phyloP scores from a whole-genome alignment of 2,329 filamentous ascomycete species.

The Fusarium fujikuroi region DNA sequence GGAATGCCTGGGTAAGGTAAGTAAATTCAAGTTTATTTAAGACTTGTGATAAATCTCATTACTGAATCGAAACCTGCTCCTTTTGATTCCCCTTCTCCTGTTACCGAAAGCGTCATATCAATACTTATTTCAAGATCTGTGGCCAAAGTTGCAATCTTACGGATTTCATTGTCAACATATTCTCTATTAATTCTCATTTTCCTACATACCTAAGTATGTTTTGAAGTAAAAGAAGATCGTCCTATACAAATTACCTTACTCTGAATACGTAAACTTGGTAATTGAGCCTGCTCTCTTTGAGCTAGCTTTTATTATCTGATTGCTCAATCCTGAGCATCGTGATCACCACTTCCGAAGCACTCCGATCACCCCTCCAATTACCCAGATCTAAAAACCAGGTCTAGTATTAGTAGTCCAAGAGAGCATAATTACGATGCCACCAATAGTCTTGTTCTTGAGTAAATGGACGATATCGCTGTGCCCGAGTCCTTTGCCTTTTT shows the following conservation, averaged over 20 bases:
- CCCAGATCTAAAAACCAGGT: conserved; percentile 19
- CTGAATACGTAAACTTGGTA: not conserved
- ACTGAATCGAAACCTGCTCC: not conserved
- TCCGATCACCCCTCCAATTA: conserved; percentile 21
- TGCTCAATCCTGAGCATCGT: conserved; percentile 29
- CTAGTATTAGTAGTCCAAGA: not conserved
- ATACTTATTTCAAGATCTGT: not conserved
- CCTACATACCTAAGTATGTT: not conserved
- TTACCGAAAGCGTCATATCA: no score
- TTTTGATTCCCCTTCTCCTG: not conserved
- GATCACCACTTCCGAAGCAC: conserved; percentile 11
- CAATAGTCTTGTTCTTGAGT: conserved; percentile 6
- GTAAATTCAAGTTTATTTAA: not conserved
- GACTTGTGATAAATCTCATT: not conserved
- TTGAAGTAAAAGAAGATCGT: not conserved
- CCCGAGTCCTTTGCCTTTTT: not conserved
- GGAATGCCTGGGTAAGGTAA: not conserved
- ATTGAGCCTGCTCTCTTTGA: not conserved
- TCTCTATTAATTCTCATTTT: not conserved
- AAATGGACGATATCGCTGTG: not conserved
- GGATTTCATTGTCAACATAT: not conserved
- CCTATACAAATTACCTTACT: not conserved
- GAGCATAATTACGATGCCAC: not conserved
- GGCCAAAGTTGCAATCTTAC: not conserved
- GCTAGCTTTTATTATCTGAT: conserved; percentile 9